These are phyloP conservation scores for Papiliotrema fonsecae DNA, from an alignment of 1,284 basidiomycete species.

Conservation along the genomic window DNA sequence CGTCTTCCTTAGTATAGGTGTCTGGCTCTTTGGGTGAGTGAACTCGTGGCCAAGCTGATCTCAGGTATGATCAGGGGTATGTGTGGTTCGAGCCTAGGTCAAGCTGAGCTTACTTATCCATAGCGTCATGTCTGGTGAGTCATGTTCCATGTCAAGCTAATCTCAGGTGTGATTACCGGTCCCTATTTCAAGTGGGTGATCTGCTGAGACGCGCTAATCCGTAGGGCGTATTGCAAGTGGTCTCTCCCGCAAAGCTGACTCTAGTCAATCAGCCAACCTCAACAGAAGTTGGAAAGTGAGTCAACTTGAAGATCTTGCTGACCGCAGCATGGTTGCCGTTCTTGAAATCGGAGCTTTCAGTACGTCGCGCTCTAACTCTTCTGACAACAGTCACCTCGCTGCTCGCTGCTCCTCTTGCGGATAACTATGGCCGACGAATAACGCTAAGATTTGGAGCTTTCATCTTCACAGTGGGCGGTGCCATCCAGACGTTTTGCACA, in stretches of 20 bases:
- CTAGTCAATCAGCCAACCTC: conserved; percentile 64
- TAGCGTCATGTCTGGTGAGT: conserved; percentile 45
- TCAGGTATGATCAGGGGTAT: conserved; percentile 75
- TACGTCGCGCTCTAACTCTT: conserved; percentile 46
- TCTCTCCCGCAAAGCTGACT: conserved; percentile 16
- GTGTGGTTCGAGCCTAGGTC: conserved; percentile 40
- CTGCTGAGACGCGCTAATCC: neutral
- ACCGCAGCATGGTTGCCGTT: conserved; percentile 78
- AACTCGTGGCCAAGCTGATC: neutral
- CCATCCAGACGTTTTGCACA: conserved; percentile 78
- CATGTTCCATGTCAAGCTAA: neutral
- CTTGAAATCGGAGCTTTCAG: conserved; percentile 89
- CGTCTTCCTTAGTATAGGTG: conserved; percentile 50
- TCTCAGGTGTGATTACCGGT: conserved; percentile 80
- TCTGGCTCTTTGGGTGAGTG: conserved; percentile 59
- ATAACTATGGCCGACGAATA: conserved; percentile 77
- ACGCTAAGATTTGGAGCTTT: conserved; percentile 83
- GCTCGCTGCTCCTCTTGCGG: conserved; percentile 80
- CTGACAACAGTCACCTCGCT: conserved; percentile 70
- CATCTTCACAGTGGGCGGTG: conserved; percentile 83
- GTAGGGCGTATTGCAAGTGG: conserved; percentile 22
- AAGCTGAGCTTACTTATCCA: neutral
- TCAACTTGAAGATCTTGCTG: neutral
- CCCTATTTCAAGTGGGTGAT: conserved; percentile 66
- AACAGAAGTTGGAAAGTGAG: conserved; percentile 51